Percentiles rank a stretch among this genome's conserved stretches.
These are phyloP conservation scores for Hygrophila difformis DNA, from an alignment of 257 asterid species.

Conservation along the genomic window DNA sequence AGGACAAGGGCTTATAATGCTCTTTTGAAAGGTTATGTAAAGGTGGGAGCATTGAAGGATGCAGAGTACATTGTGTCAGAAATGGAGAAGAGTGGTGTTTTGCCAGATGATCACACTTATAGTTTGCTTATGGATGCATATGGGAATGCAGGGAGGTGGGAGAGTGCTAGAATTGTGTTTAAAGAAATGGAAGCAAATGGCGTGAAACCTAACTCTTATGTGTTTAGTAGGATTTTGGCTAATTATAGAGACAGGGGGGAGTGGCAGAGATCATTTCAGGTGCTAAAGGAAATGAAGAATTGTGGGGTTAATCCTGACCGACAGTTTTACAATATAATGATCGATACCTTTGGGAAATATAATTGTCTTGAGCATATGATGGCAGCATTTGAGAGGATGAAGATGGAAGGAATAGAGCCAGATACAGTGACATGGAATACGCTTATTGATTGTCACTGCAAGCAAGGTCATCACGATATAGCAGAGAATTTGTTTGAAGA, in stretches of 20 bases:
- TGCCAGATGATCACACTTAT: conserved; percentile 75
- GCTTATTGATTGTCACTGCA: conserved; percentile 79
- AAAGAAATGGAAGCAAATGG: conserved; percentile 77
- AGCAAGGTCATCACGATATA: conserved; percentile 55
- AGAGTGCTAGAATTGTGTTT: conserved; percentile 79
- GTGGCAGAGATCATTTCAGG: conserved; percentile 95
- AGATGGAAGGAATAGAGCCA: conserved; percentile 63
- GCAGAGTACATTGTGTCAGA: conserved; percentile 78
- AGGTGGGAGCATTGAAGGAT: conserved; percentile 67
- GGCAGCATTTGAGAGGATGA: conserved; percentile 77
- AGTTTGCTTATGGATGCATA: conserved; percentile 91
- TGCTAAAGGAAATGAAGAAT: conserved; percentile 82
- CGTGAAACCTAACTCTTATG: conserved; percentile 62
- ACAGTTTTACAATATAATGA: conserved; percentile 84
- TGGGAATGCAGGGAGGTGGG: conserved; percentile 97
- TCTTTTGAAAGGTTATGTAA: conserved; percentile 74
- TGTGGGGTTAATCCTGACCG: conserved; percentile 72
- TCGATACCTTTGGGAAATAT: conserved; percentile 84
- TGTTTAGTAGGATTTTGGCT: conserved; percentile 72
- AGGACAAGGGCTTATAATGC: conserved; percentile 92
- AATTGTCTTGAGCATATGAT: conserved; percentile 86
- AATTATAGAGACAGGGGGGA: conserved; percentile 85
- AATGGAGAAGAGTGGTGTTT: conserved; percentile 74
- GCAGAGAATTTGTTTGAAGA: conserved; percentile 64
- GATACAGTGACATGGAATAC: conserved; percentile 92